Evolutionary conservation across 208 protist genomes (phyloP), one percentile per base, ranked within the genome.

Genomic region (Strigomonas culicis): DNA sequence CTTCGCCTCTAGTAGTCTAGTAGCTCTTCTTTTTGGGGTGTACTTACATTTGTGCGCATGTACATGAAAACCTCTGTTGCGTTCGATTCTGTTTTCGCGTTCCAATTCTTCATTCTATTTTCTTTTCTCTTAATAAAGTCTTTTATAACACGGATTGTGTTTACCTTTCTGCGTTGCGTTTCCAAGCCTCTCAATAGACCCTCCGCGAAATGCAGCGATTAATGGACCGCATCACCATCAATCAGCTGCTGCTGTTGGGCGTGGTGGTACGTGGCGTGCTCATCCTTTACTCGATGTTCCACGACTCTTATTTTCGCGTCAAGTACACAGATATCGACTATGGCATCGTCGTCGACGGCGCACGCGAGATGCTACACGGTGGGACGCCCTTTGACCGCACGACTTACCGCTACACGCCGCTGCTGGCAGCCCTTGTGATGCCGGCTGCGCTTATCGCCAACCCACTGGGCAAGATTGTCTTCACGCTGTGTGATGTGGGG

Each of bases 321-420:
- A 97, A 98, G 80, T 98, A 98, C 68, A 98, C 96, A 7, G 97
- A 98, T 72, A 97, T 98, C 25, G 97, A 98, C 77, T 98, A 98
- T 72, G 80, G 82, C 74, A 97, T 98, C 49, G 93, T 98, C 63
- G 91, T 97, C 4, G 97, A 98, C 63, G 97, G 92, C 6, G 93
- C 97, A 8, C n/a, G 51, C 47, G 75, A 86, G 25, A 85, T 97
- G 66, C 66, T 82, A n/a, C 21, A 71, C 19, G 96, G 96, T 17
- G 67, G 74, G 28, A 86, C 76, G 0, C 97, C 97, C 0, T 98
- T 95, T 69, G 81, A 93, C 58, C 86, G 97, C 25, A 79, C 77
- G 10, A 98, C 97, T 10, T 98, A 97, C 75, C 88, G 97, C 39
- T 98, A 98, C 77, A 98, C 96, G 4, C 97, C 97, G 24, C 62